Percentiles rank a stretch among this genome's conserved stretches.
phyloP scores from a whole-genome alignment of 306 rosid species.

The Cicer bijugum region DNA sequence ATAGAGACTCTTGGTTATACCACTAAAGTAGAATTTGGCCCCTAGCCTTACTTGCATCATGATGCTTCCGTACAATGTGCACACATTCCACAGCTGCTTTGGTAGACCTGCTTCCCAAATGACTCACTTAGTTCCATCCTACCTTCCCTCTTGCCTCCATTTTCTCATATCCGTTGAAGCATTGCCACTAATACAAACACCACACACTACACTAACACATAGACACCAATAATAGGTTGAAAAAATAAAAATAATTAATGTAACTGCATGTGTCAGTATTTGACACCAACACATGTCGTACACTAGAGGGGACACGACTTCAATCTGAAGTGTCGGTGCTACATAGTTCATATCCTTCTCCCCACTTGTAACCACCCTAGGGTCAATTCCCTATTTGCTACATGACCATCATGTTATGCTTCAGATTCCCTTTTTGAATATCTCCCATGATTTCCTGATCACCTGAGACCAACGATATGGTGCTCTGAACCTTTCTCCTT shows the following conservation, averaged over 20 bases:
- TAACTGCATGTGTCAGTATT: too few species aligned
- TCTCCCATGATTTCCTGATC: neutral
- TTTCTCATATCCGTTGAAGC: too few species aligned
- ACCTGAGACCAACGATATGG: neutral
- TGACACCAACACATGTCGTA: too few species aligned
- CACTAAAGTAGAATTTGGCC: neutral
- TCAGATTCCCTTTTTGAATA: neutral
- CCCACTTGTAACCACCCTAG: neutral
- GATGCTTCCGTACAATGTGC: neutral
- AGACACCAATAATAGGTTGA: too few species aligned
- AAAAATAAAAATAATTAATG: too few species aligned
- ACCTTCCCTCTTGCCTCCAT: neutral
- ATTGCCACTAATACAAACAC: too few species aligned
- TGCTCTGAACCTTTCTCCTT: slow-evolving; percentile 12
- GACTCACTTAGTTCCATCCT: neutral
- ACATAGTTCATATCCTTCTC: neutral
- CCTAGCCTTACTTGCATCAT: neutral
- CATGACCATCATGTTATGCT: neutral
- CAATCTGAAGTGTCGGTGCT: too few species aligned
- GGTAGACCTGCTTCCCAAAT: slow-evolving; percentile 11
- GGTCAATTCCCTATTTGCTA: neutral
- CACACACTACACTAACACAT: too few species aligned
- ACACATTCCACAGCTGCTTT: neutral
- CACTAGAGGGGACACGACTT: too few species aligned
- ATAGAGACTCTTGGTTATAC: neutral